Percentiles rank a stretch among this genome's conserved stretches.
Conservation (phyloP, 805 yeast genomes). For the Starmerella roubikii region DNA sequence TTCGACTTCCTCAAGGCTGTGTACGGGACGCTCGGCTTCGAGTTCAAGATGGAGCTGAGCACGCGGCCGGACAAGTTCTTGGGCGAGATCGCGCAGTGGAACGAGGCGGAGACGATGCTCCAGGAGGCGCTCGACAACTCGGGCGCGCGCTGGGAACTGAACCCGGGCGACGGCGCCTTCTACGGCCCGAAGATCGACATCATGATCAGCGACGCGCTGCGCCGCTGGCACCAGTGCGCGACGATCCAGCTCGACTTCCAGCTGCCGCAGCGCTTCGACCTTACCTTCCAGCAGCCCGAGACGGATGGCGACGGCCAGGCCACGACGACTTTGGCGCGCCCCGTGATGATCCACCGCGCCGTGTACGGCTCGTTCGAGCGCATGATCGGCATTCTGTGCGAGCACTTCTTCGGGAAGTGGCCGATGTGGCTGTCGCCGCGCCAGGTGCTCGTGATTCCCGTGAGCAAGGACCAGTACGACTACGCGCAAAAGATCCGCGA, state of each 20-base stretch:
- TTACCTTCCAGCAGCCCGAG: slow-evolving; percentile 49
- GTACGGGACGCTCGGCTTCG: slow-evolving; percentile 87
- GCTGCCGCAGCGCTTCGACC: slow-evolving; percentile 83
- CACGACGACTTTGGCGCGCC: slow-evolving; percentile 43
- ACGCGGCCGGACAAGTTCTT: slow-evolving; percentile 95
- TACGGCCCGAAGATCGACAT: slow-evolving; percentile 98
- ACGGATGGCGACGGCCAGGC: slow-evolving; percentile 20
- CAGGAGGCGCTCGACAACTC: slow-evolving; percentile 70
- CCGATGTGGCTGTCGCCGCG: slow-evolving; percentile 99
- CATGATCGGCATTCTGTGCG: slow-evolving; percentile 96
- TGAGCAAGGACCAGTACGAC: slow-evolving; percentile 82
- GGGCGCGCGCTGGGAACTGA: slow-evolving; percentile 87
- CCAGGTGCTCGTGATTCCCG: slow-evolving; percentile 92
- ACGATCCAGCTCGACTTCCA: slow-evolving; percentile 98
- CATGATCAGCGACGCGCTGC: slow-evolving; percentile 84
- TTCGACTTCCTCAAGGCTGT: slow-evolving; percentile 75
- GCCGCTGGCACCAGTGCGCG: slow-evolving; percentile 98
- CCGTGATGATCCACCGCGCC: slow-evolving; percentile 99
- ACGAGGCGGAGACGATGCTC: slow-evolving; percentile 74
- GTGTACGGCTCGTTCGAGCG: slow-evolving; percentile 96
- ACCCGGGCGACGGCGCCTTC: slow-evolving; percentile 93
- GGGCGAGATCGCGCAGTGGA: slow-evolving; percentile 91
- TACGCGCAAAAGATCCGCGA: slow-evolving; percentile 77
- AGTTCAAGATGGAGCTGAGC: slow-evolving; percentile 90
- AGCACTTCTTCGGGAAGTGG: slow-evolving; percentile 98